Conservation (phyloP, 768 basidiomycete genomes). For the Suillus ampliporus region DNA sequence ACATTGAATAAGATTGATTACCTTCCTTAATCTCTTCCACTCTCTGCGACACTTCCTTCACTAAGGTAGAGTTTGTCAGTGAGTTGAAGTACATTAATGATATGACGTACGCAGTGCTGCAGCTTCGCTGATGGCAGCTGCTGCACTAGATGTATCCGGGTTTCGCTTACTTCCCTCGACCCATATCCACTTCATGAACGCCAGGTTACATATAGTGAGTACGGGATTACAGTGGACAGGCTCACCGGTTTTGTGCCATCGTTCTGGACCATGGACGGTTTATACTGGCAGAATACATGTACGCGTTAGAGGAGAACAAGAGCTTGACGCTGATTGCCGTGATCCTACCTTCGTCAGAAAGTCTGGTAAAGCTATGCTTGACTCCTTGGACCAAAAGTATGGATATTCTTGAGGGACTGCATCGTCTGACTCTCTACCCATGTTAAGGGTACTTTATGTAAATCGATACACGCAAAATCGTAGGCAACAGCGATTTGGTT, state of each 20-base stretch:
- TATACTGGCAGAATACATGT: conserved; percentile 51
- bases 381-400: conserved; percentile 57
- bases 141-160: conserved; percentile 14
- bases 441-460: neutral
- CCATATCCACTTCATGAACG: conserved; percentile 68
- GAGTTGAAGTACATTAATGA: neutral
- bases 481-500: neutral
- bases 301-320: conserved; percentile 12
- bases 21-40: conserved; percentile 66
- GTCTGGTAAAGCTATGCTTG: conserved; percentile 50
- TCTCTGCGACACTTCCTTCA: conserved; percentile 59
- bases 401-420: conserved; percentile 44
- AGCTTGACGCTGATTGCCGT: neutral
- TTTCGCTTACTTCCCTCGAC: conserved; percentile 35
- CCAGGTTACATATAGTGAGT: neutral
- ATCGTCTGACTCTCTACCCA: conserved; percentile 42
- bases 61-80: conserved; percentile 37
- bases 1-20: neutral
- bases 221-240: neutral
- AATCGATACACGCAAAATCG: neutral
- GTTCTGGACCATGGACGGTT: conserved; percentile 79
- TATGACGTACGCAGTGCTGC: conserved; percentile 44
- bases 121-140: conserved; percentile 53
- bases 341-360: conserved; percentile 59
- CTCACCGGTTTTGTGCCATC: conserved; percentile 77